Evolutionary conservation across 176 grass and related monocot species (phyloP), one percentile per base, ranked within the genome.

Genomic region (Zoysia japonica): DNA sequence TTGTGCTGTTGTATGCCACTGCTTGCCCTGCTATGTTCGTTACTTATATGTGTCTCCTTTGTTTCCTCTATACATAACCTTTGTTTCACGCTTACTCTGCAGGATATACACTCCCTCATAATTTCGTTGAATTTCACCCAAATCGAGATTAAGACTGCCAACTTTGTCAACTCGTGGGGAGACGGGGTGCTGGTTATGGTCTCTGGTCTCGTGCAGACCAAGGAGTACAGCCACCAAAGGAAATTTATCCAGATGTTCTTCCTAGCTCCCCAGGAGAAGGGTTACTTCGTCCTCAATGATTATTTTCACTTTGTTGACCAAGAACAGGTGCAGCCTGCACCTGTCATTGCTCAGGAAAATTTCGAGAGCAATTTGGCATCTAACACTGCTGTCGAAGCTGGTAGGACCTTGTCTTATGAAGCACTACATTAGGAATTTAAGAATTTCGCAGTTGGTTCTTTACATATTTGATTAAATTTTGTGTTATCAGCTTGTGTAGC

Each of bases 281-380:
- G 96, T 38, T 99, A 91, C 78, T 99, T 93, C 89, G 90, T 99
- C 66, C 92, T 99, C 59, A 99, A 91, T 54, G 96, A 99, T 87
- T 91, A 95, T 74, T 93, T 95, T 65, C 92, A 99, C 53, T 88
- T 96, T 13, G 90, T 99, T 69, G 92, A 99, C 72, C 85, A 93
- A 86, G 96, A 99, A 75, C 88, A 95, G 63, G 72, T 90, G 70
- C 92, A 93, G 15, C 85, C 78, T 59, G 48, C 82, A 47, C 73
- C 80, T 8, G 36, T 81, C 48, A 77, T 83, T 28, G 43, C 83
- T 20, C 83, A 78, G 47, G 86, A 91, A n/a, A 78, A 72, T 45
- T 98, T 82, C 7, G 91, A 90, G 83, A 74, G 80, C 39, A 91
- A 91, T 61, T 55, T 87, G 78, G 81, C 82, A 64, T 68, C 92